phyloP scores from a whole-genome alignment of 2,329 filamentous ascomycete genomes.

The Didymella glomerata region DNA sequence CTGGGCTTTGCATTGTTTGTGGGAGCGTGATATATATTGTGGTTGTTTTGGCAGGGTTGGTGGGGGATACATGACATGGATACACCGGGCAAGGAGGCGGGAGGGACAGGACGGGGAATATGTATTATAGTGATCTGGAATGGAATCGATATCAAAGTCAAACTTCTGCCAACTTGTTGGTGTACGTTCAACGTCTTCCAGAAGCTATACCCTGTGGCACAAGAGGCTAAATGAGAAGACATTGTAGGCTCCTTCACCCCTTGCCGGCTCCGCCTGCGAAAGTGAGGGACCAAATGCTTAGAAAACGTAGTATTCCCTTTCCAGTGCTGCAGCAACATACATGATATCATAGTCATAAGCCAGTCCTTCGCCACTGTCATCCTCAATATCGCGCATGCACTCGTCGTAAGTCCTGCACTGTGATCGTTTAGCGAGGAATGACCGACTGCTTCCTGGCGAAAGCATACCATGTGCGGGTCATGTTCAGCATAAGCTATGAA shows the following conservation, averaged over 20 bases:
- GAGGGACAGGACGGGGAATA: background rate
- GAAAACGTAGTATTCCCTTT: slow-evolving; percentile 36
- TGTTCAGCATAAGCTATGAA: slow-evolving; percentile 36
- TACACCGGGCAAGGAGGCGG: background rate
- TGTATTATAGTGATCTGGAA: background rate
- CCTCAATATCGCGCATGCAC: slow-evolving; percentile 22
- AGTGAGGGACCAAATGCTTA: too few relatives aligned
- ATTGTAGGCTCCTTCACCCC: too few relatives aligned
- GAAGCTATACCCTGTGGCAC: background rate
- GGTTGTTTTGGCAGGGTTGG: background rate
- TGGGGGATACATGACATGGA: background rate
- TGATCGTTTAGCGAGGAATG: background rate
- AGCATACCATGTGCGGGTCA: slow-evolving; percentile 34
- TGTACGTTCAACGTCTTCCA: too few relatives aligned
- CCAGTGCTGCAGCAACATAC: slow-evolving; percentile 29
- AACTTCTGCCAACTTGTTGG: too few relatives aligned
- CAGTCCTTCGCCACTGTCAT: background rate
- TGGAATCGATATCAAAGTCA: background rate
- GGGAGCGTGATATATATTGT: background rate
- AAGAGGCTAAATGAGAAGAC: background rate
- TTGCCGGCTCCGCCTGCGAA: too few relatives aligned
- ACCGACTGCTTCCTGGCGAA: background rate
- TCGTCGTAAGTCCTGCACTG: slow-evolving; percentile 33
- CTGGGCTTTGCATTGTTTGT: background rate
- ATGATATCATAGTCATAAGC: slow-evolving; percentile 29